Base-by-base conservation (phyloP, 352 stramenopile species). In the Phytophthora sp. region DNA sequence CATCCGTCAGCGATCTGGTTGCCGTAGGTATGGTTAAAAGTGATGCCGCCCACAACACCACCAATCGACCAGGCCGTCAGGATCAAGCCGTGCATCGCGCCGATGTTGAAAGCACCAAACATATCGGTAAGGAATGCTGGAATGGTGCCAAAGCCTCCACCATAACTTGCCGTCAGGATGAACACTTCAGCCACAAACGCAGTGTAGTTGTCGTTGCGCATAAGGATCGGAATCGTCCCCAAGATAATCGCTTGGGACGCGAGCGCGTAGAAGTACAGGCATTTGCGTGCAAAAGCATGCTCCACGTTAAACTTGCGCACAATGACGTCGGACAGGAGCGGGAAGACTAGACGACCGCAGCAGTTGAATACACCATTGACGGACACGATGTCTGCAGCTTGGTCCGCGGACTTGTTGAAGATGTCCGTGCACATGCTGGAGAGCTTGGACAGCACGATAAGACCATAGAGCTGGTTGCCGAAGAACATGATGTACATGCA, bases 81-180 rank as follows among this genome's bases (percentile, higher is more conserved):
- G 61, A 90, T 87, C 21, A 90, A 39, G 0, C 85, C 85, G 62
- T 92, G 83, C 78, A 94, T 87, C 5, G 79, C 85, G 11, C 81
- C 85, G 32, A 92, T 92, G 73, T 94, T 91, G 57, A 74, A 91
- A 3, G 79, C 79, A n/a, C 85, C 85, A 48, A 92, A 94, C 82
- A 92, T 92, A 48, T 92, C 85, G 0, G 83, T 90, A 20, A 94
- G 49, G 56, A 92, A 89, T 27, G 66, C 79, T 31, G 84, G 84
- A 52, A 92, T 91, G 11, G 70, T 89, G 37, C 82, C 82, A 28
- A 91, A 90, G 37, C 79, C 80, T 15, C 81, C 85, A 21, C 83
- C 83, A 54, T 94, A 94, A 42, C 74, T 81, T 8, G 79, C 60
- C 38, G 83, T 91, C 2, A 94, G 31, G 54, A 92, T 77, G 66